Evolutionary conservation across 1,284 basidiomycete genomes (phyloP).

Genomic region (Veloboletus limbatus): DNA sequence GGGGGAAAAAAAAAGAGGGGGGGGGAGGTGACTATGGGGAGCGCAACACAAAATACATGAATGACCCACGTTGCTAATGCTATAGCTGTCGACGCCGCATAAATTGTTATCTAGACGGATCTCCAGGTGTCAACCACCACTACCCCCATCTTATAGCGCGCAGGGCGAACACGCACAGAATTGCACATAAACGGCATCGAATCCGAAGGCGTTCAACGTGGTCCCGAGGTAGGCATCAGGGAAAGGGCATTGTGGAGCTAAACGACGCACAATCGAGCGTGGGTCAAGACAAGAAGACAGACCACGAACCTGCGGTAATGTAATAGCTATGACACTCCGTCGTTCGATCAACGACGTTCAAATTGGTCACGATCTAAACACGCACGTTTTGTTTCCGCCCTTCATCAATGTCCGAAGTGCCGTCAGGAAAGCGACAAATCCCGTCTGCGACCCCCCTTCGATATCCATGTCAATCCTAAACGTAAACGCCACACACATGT

Average conservation of each 20-base stretch:
- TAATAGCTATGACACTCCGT: constrained; percentile 48
- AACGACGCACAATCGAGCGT: background rate
- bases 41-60: background rate
- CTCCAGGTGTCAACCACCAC: constrained; percentile 7
- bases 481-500: too few species aligned
- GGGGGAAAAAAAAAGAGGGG: background rate
- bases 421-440: constrained; percentile 54
- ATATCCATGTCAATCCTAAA: constrained; percentile 62
- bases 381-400: constrained; percentile 51
- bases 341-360: background rate
- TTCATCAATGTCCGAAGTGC: constrained; percentile 46
- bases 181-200: constrained; percentile 66
- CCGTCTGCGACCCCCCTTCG: constrained; percentile 53
- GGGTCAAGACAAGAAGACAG: background rate
- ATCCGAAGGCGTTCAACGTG: constrained; percentile 51
- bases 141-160: too few species aligned
- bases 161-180: constrained; percentile 41
- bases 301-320: constrained; percentile 43
- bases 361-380: background rate
- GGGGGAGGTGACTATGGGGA: background rate
- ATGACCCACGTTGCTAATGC: constrained; percentile 40
- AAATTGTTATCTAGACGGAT: constrained; percentile 50
- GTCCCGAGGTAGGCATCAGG: constrained; percentile 57
- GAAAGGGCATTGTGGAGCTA: constrained; percentile 64
- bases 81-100: constrained; percentile 46